phyloP scores from a whole-genome alignment of 2,329 filamentous ascomycete genomes.

The Sporothrix phasma region DNA sequence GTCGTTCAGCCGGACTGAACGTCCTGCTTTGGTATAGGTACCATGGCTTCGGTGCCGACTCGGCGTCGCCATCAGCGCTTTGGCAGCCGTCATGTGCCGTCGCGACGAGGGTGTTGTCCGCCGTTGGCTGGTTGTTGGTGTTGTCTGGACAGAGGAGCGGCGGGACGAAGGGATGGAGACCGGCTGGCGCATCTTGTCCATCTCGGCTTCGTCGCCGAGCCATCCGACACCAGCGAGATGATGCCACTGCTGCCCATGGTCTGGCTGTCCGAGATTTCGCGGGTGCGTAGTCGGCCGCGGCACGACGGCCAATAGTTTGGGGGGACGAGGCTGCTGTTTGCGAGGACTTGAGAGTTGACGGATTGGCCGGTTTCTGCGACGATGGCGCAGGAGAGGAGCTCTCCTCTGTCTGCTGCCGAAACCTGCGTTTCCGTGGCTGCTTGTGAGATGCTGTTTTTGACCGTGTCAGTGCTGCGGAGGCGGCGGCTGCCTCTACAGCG shows the following conservation, averaged over 20 bases:
- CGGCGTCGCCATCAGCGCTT: neutral
- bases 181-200: neutral
- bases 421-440: neutral
- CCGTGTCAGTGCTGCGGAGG: neutral
- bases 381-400: neutral
- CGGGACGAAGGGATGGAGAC: neutral
- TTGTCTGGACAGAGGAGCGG: neutral
- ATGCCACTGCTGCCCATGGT: constrained; percentile 23
- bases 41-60: constrained; percentile 28
- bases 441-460: neutral
- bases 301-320: neutral
- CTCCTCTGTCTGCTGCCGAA: neutral
- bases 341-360: neutral
- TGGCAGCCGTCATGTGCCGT: neutral
- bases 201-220: neutral
- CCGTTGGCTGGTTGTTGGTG: neutral
- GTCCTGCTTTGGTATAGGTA: neutral
- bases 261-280: constrained; percentile 9
- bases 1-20: neutral
- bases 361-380: neutral
- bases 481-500: neutral
- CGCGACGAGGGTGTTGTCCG: neutral
- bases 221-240: constrained; percentile 34
- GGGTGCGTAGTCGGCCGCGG: neutral
- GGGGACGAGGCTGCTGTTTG: neutral